Evolutionary conservation across 2,329 filamentous ascomycete genomes (phyloP).

Genomic region (Biscogniauxia mediterranea): DNA sequence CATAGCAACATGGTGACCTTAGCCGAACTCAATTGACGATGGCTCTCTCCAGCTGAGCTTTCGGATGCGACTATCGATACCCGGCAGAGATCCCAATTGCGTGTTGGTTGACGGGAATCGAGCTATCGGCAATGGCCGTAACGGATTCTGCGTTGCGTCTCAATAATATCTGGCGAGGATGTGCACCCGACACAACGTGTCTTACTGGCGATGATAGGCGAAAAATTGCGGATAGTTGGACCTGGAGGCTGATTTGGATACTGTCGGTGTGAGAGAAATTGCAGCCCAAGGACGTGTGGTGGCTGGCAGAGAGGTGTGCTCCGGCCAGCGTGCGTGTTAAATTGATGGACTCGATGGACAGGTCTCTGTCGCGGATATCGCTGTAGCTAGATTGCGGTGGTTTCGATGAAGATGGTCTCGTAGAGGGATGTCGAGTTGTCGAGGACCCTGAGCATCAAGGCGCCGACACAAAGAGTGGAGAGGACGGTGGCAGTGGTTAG

Average conservation of each 20-base stretch:
- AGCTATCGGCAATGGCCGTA: slow-evolving; percentile 8
- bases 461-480: slow-evolving; percentile 3
- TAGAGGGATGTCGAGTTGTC: background rate
- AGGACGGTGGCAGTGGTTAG: background rate
- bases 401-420: slow-evolving; percentile 13
- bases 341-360: background rate
- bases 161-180: slow-evolving; percentile 12
- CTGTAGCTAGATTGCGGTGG: slow-evolving; percentile 9
- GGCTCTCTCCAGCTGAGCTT: slow-evolving; percentile 1
- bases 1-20: slow-evolving; percentile 20
- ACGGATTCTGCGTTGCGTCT: slow-evolving; percentile 7
- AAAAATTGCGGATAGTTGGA: slow-evolving; percentile 21
- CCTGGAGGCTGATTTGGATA: background rate
- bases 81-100: slow-evolving; percentile 3
- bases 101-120: slow-evolving; percentile 2
- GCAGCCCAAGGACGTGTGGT: background rate
- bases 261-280: slow-evolving; percentile 7
- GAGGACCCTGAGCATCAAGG: slow-evolving; percentile 16
- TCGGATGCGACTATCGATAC: no score
- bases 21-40: slow-evolving; percentile 13
- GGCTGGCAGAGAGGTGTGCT: background rate
- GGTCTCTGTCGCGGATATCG: background rate
- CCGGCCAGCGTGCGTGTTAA: background rate
- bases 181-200: slow-evolving; percentile 6
- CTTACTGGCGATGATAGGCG: slow-evolving; percentile 14